Base-by-base conservation (phyloP, 2,329 filamentous ascomycete genomes). In the Aspergillus sp. region DNA sequence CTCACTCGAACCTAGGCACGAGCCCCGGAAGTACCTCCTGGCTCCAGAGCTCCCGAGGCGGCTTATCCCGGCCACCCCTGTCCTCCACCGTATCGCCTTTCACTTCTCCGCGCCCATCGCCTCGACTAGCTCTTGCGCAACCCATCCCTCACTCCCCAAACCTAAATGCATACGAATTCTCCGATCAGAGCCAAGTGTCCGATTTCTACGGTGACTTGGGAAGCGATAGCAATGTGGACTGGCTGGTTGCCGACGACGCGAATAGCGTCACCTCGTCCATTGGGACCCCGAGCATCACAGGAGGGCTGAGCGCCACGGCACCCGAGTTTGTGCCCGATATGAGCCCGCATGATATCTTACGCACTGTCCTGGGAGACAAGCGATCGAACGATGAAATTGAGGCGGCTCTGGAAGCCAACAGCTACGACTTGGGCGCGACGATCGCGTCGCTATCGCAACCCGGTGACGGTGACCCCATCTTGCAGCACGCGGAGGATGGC, bases 341-440 rank as follows among this genome's bases (percentile, higher is more conserved):
- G 94, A 96, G 91, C 60, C 94, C 95, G 0, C 96, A 97, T 77
- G 95, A 99, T 73, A 98, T 99, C 86, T 83, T 99, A 58, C 90
- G 95, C 63, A 97, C 94, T 5, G 96, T 99, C 42, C 83, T 99
- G 25, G 92, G 94, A 51, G 92, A 95, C 68, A 88, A 91, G 57
- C 89, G 90, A 71, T 90, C 91, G 2, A 94, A 98, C 70, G 93
- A 98, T 54, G 95, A 99, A 76, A 94, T 99, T 51, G 93, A 97
- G 73, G 84, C 88, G n/a, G 91, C 94, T 4, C 84, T 99, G 50
- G 91, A 94, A 66, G 84, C 87, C 60, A 94, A 97, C 73, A 90
- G 90, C 59, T 99, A 97, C 73, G 95, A 99, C 71, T 83, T 99
- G 23, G 96, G 92, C 68, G 91, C 94, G 50, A 96, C 95, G 2